Base-by-base conservation (phyloP, 305 asterid species). In the Rubia occidens region DNA sequence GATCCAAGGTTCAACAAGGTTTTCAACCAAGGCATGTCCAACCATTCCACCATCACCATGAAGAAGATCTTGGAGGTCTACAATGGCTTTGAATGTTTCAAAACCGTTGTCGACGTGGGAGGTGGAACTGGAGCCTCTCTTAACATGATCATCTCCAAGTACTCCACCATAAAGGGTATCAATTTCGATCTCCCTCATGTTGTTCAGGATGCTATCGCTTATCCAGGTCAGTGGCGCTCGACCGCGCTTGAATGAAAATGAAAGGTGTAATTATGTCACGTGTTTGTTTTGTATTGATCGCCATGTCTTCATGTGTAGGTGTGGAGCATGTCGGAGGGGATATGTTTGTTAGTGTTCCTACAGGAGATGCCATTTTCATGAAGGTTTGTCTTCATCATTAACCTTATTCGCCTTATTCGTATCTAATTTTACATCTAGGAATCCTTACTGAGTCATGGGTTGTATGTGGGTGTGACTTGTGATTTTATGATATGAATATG, bases 251-350 rank as follows among this genome's bases (percentile, higher is more conserved):
- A 32, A 32, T 32, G 35, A 32, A 32, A 32, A 32, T 32, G 35
- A 32, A 32, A 32, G 35, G 35, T 32, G 35, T 32, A 32, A 2
- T 2, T 32, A 32, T 32, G 35, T 32, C 35, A 32, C 35, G 35
- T 32, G 26, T 24, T 32, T 32, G 35, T 32, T 32, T 32, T 32
- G 3, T 2, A 32, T 32, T 32, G 35, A 32, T 32, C 35, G 35
- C 9, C 7, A 7, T 11, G n/a, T 26, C 5, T 60, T 60, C 7
- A 26, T 39, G 40, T 63, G 17, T 44, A 63, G 67, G 73, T 7
- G 55, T 77, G 67, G 79, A 74, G 64, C 81, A 77, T 54, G 75
- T 74, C 14, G 77, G 72, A 14, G 84, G 84, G 40, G 81, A 80
- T 47, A 80, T 77, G 84, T 77, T 80, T 60, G 76, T 35, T 40